Percentiles rank a stretch among this genome's conserved stretches.
Conservation (phyloP, 768 basidiomycete genomes). For the Calocybe cyanea region DNA sequence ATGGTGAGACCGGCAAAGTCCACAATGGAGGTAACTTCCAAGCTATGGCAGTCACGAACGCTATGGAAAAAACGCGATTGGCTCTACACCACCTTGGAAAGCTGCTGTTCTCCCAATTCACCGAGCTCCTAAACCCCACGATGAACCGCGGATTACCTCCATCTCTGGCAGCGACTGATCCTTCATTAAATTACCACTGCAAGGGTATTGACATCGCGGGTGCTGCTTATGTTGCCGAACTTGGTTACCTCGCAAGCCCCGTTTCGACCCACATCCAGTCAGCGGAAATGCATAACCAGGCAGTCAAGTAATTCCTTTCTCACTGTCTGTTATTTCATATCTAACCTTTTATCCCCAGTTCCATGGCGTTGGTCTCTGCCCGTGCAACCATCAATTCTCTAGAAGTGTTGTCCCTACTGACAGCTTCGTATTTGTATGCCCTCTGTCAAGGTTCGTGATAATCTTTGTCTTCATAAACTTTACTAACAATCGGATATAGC, state of each 20-base stretch:
- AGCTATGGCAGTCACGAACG: conserved; percentile 79
- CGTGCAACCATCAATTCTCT: conserved; percentile 76
- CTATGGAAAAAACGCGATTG: conserved; percentile 84
- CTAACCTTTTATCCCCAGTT: conserved; percentile 40
- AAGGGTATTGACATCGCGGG: conserved; percentile 85
- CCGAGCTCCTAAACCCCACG: conserved; percentile 69
- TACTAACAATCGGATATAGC: conserved; percentile 31
- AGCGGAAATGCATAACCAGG: conserved; percentile 91
- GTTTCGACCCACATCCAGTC: conserved; percentile 83
- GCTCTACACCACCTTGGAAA: conserved; percentile 68
- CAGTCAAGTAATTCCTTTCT: conserved; percentile 59
- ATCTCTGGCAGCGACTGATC: conserved; percentile 73
- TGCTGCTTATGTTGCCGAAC: conserved; percentile 78
- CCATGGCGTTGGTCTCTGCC: conserved; percentile 79
- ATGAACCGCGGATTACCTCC: conserved; percentile 85
- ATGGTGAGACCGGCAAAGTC: conserved; percentile 58
- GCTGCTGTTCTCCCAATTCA: conserved; percentile 61
- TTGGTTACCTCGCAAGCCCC: conserved; percentile 79
- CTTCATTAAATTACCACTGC: conserved; percentile 75
- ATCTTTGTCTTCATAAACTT: not conserved
- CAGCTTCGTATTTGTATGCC: conserved; percentile 69
- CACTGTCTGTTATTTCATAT: not conserved
- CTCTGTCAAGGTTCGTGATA: conserved; percentile 54
- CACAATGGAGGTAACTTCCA: conserved; percentile 92
- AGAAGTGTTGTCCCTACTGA: conserved; percentile 73